phyloP scores from a whole-genome alignment of 345 rosid genomes.

The Salix suchowensis region DNA sequence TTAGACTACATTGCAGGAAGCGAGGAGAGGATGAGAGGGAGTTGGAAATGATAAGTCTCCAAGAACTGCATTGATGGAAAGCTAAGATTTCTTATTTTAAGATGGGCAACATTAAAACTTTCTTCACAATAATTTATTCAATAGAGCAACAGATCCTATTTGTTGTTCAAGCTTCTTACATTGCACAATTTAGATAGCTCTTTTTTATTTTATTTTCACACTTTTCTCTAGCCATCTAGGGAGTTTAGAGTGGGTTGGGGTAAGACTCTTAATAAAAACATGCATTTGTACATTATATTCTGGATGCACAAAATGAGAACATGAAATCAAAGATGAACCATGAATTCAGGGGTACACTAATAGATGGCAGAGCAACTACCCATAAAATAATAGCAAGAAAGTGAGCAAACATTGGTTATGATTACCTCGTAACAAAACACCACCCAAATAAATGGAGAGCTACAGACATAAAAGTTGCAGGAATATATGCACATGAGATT shows the following conservation, averaged over 20 bases:
- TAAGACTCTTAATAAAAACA: neutral
- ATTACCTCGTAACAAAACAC: neutral
- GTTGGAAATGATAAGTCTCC: neutral
- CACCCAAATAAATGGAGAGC: neutral
- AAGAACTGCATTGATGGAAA: neutral
- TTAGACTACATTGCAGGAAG: neutral
- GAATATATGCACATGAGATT: neutral
- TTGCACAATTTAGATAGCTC: neutral
- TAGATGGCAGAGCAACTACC: neutral
- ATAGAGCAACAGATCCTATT: neutral
- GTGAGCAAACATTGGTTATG: neutral
- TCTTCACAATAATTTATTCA: neutral
- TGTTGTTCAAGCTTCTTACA: neutral
- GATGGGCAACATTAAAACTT: neutral
- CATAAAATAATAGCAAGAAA: neutral
- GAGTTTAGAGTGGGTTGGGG: neutral
- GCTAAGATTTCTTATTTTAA: neutral
- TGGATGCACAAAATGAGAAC: neutral
- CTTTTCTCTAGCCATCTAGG: neutral
- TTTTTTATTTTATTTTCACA: neutral
- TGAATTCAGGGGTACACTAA: neutral
- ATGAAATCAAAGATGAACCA: neutral
- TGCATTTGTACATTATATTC: neutral
- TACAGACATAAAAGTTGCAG: neutral
- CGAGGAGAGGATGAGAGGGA: neutral